Evolutionary conservation across 2,329 filamentous ascomycete genomes (phyloP).

Genomic region (Sodiomyces alkalinus): DNA sequence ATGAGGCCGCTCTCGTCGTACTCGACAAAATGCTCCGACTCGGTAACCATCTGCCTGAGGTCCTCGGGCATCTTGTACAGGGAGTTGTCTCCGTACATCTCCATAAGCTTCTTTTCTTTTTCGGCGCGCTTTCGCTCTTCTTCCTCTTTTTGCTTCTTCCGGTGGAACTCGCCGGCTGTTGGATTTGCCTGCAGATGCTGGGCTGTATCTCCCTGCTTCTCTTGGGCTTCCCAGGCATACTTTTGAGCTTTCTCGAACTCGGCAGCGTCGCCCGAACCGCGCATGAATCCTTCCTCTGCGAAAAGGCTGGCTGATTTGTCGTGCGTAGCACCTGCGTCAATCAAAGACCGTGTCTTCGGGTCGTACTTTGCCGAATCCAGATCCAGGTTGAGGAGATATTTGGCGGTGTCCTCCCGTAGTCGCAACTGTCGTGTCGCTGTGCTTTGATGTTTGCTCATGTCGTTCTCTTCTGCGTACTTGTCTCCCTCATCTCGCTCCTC

Average conservation of each 20-base stretch:
- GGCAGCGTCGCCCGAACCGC: conserved; percentile 75
- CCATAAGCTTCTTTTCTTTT: conserved; percentile 53
- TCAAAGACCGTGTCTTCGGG: conserved; percentile 84
- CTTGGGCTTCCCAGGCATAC: conserved; percentile 93
- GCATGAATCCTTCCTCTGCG: conserved; percentile 85
- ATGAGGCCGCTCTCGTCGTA: conserved; percentile 84
- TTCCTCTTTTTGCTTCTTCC: conserved; percentile 67
- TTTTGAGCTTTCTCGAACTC: conserved; percentile 82
- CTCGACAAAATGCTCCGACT: conserved; percentile 80
- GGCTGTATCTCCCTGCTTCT: conserved; percentile 61
- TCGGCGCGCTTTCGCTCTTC: conserved; percentile 52
- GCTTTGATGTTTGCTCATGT: conserved; percentile 88
- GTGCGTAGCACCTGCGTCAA: conserved; percentile 65
- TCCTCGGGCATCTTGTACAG: conserved; percentile 40
- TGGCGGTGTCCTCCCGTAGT: conserved; percentile 90
- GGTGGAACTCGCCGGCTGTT: conserved; percentile 73
- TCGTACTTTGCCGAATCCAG: conserved; percentile 96
- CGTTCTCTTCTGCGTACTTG: conserved; percentile 85
- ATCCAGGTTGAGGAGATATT: conserved; percentile 89
- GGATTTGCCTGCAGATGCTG: conserved; percentile 93
- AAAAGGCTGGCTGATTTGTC: conserved; percentile 72
- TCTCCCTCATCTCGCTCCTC: conserved; percentile 43
- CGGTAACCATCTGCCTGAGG: conserved; percentile 45
- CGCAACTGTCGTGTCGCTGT: conserved; percentile 83
- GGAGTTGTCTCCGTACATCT: conserved; percentile 63